Percentiles rank a stretch among this genome's conserved stretches.
phyloP scores from a whole-genome alignment of 352 stramenopile genomes.

The Blastocystis sp. region DNA sequence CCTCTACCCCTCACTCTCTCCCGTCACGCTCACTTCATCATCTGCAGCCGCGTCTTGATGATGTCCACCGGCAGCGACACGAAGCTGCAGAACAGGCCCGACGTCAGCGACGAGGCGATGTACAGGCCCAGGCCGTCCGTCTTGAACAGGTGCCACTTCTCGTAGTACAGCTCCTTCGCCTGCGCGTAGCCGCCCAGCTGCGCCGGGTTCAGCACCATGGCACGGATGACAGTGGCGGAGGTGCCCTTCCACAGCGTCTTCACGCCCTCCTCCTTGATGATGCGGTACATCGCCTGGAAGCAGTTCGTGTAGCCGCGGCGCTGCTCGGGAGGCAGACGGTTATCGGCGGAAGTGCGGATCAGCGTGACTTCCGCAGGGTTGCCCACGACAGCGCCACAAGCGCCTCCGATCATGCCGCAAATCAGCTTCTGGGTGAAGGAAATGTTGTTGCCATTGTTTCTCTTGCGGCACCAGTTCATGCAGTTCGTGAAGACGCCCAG shows the following conservation, averaged over 20 bases:
- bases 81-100: constrained; percentile 64
- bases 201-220: constrained; percentile 56
- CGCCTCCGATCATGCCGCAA: constrained; percentile 68
- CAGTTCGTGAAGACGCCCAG: constrained; percentile 65
- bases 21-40: constrained; percentile 5
- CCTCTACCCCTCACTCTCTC: not conserved
- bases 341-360: constrained; percentile 61
- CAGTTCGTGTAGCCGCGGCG: constrained; percentile 67
- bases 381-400: constrained; percentile 63
- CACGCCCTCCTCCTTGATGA: constrained; percentile 68
- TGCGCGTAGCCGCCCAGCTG: constrained; percentile 68
- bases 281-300: constrained; percentile 66
- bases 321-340: constrained; percentile 67
- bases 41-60: constrained; percentile 69
- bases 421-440: constrained; percentile 62
- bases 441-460: constrained; percentile 53
- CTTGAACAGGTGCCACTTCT: constrained; percentile 62
- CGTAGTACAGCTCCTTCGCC: constrained; percentile 67
- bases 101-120: constrained; percentile 63
- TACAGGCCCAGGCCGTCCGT: constrained; percentile 51
- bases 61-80: constrained; percentile 70
- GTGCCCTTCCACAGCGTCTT: constrained; percentile 68
- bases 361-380: constrained; percentile 67
- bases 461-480: constrained; percentile 40
- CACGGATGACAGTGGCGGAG: constrained; percentile 56